phyloP scores from a whole-genome alignment of 768 basidiomycete species.

The Candolleomyces eurysporus region DNA sequence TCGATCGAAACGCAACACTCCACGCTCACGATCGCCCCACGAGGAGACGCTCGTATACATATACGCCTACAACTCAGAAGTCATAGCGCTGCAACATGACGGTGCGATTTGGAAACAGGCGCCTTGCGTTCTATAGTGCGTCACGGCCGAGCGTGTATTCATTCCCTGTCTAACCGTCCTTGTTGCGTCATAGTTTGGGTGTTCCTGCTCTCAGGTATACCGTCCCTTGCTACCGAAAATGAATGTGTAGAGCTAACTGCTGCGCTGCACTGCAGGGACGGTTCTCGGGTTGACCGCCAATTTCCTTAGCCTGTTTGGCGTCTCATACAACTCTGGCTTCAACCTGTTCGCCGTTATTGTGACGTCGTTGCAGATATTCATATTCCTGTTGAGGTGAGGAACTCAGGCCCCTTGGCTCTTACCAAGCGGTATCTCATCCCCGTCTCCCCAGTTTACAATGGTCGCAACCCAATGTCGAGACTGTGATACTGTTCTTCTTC shows the following conservation, averaged over 20 bases:
- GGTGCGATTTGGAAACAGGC: conserved; percentile 55
- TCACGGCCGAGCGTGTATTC: conserved; percentile 8
- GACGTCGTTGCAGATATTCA: conserved; percentile 62
- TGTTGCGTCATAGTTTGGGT: conserved; percentile 34
- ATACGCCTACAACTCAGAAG: not conserved
- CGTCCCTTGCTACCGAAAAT: not conserved
- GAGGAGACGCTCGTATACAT: not conserved
- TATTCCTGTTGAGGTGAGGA: conserved; percentile 54
- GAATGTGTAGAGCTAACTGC: not conserved
- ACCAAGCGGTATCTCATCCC: too few relatives aligned
- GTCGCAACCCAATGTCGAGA: conserved; percentile 67
- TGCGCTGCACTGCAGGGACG: conserved; percentile 28
- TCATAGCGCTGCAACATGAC: conserved; percentile 46
- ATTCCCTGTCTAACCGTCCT: conserved; percentile 1
- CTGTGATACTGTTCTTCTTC: conserved; percentile 49
- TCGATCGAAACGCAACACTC: not conserved
- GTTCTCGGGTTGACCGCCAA: conserved; percentile 70
- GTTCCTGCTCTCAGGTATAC: conserved; percentile 43
- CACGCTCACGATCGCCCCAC: not conserved
- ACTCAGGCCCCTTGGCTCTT: too few relatives aligned
- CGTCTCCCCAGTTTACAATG: conserved; percentile 54
- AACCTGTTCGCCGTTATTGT: conserved; percentile 67
- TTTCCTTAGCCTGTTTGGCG: conserved; percentile 46
- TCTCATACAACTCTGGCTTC: conserved; percentile 42
- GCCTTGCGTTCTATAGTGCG: conserved; percentile 52